These are phyloP conservation scores for Botrytis paeoniae DNA, from an alignment of 2,329 filamentous ascomycete species.

Conservation along the genomic window DNA sequence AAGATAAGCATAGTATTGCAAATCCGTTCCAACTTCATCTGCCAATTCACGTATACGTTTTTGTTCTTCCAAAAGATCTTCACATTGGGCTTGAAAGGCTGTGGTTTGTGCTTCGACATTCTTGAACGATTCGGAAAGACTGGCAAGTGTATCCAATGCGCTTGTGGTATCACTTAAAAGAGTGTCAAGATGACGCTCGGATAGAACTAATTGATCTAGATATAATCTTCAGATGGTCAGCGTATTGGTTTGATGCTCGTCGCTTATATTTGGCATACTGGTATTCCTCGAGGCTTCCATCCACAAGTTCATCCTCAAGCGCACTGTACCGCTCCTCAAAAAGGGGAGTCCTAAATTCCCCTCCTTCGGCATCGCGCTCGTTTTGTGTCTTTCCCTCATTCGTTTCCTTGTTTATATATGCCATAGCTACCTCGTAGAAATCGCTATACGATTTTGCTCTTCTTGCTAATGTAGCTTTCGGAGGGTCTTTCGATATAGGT, in stretches of 20 bases:
- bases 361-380: conserved; percentile 39
- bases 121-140: conserved; percentile 81
- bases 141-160: conserved; percentile 72
- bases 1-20: conserved; percentile 93
- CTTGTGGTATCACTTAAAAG: conserved; percentile 74
- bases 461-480: conserved; percentile 61
- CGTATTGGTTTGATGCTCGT: not conserved
- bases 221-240: conserved; percentile 56
- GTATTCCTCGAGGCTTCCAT: conserved; percentile 83
- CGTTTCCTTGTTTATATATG: conserved; percentile 52
- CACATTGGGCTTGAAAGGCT: conserved; percentile 90
- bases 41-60: conserved; percentile 73
- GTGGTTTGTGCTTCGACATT: conserved; percentile 86
- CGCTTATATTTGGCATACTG: conserved; percentile 52
- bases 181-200: conserved; percentile 76
- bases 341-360: conserved; percentile 51
- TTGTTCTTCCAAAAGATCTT: conserved; percentile 81
- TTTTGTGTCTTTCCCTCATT: conserved; percentile 27
- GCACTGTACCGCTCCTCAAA: conserved; percentile 53
- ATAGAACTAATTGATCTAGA: conserved; percentile 75
- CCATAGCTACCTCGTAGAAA: conserved; percentile 63
- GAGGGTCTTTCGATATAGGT: conserved; percentile 56
- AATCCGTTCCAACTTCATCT: conserved; percentile 79
- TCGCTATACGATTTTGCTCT: conserved; percentile 77
- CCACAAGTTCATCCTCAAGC: conserved; percentile 65